Evolutionary conservation across 306 rosid species (phyloP).

Genomic region (Glycine latifolia): DNA sequence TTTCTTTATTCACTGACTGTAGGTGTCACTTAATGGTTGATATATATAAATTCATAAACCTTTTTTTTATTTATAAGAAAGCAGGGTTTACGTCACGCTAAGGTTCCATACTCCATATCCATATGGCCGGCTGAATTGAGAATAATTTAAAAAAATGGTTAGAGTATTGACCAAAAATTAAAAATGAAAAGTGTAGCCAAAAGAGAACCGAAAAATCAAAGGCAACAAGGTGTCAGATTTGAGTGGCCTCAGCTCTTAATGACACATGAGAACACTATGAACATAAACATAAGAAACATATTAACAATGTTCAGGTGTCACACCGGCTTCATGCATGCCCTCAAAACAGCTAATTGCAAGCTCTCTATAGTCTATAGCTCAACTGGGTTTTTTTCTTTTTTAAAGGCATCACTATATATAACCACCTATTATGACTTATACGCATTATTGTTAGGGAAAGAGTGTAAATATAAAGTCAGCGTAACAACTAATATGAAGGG

Average conservation of each 20-base stretch:
- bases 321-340: too few relatives aligned
- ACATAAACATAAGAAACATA: conserved; percentile 30
- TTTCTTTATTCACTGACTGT: conserved; percentile 2
- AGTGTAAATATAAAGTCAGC: conserved; percentile 22
- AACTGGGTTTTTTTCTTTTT: conserved; percentile 2
- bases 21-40: too few relatives aligned
- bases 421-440: conserved; percentile 38
- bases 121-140: neutral
- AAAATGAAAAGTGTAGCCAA: neutral
- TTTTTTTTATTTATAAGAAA: neutral
- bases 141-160: too few relatives aligned
- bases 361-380: conserved; percentile 25
- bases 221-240: too few relatives aligned
- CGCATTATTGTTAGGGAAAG: neutral
- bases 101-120: too few relatives aligned
- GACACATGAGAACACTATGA: conserved; percentile 33
- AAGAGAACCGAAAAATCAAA: neutral
- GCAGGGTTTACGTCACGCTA: neutral
- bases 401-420: neutral
- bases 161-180: too few relatives aligned
- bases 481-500: conserved; percentile 36
- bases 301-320: conserved; percentile 18
- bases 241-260: neutral
- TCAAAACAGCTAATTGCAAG: conserved; percentile 50
- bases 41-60: neutral